phyloP scores from a whole-genome alignment of 1,284 basidiomycete species.

The Lentinus polychrous region DNA sequence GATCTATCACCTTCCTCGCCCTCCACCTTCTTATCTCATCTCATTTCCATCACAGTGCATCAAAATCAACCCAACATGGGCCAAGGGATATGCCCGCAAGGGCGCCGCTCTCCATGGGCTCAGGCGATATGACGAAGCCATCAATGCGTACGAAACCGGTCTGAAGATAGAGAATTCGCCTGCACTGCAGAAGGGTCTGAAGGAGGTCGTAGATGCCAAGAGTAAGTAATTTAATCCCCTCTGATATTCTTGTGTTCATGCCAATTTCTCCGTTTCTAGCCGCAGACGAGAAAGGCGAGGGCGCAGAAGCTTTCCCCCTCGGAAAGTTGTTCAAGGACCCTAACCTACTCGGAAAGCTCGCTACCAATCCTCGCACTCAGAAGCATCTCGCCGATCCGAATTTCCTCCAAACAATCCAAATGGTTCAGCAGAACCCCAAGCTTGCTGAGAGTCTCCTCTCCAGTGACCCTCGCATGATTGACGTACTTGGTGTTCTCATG shows the following conservation, averaged over 20 bases:
- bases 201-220: slow-evolving; percentile 80
- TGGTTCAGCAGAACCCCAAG: slow-evolving; percentile 57
- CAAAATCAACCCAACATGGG: slow-evolving; percentile 76
- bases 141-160: slow-evolving; percentile 75
- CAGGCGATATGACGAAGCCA: slow-evolving; percentile 75
- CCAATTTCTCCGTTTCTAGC: slow-evolving; percentile 21
- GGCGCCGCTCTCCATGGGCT: slow-evolving; percentile 93
- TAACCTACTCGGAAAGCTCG: slow-evolving; percentile 76
- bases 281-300: slow-evolving; percentile 34
- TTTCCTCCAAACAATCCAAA: slow-evolving; percentile 69
- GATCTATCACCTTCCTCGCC: slow-evolving; percentile 15
- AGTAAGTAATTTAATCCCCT: slow-evolving; percentile 32
- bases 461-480: slow-evolving; percentile 88
- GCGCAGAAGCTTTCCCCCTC: slow-evolving; percentile 47
- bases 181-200: slow-evolving; percentile 79
- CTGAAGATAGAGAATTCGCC: slow-evolving; percentile 79
- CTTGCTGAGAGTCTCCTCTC: slow-evolving; percentile 47
- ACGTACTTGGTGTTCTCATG: slow-evolving; percentile 90
- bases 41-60: slow-evolving; percentile 48
- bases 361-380: slow-evolving; percentile 79
- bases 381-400: slow-evolving; percentile 78
- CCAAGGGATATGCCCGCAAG: slow-evolving; percentile 90
- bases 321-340: slow-evolving; percentile 85
- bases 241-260: background rate
- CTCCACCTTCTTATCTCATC: slow-evolving; percentile 1